phyloP scores from a whole-genome alignment of 805 yeast genomes.

The Nematodospora valgi region DNA sequence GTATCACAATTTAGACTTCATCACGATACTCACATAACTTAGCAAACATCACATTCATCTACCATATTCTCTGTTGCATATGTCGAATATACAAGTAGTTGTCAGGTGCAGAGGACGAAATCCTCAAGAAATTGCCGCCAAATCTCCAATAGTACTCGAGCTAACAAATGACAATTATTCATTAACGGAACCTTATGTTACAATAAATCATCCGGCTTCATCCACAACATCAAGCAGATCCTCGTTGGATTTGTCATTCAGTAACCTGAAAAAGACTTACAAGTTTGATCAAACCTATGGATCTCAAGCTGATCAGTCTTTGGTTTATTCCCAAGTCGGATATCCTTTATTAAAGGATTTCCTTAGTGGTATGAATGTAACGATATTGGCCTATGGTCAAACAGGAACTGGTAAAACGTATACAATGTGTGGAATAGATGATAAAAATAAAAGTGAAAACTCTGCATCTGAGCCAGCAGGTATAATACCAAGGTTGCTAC shows the following conservation, averaged over 20 bases:
- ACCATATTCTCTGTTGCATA: conserved; percentile 6
- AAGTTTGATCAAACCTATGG: conserved; percentile 81
- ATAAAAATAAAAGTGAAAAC: background rate
- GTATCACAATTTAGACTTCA: background rate
- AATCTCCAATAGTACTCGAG: conserved; percentile 46
- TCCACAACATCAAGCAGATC: background rate
- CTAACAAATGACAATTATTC: conserved; percentile 37
- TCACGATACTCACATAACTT: background rate
- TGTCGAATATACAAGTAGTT: conserved; percentile 47
- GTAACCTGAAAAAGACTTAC: conserved; percentile 43
- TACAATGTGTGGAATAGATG: conserved; percentile 56
- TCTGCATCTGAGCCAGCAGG: conserved; percentile 39
- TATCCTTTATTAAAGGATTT: conserved; percentile 71
- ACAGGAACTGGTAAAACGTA: conserved; percentile 89
- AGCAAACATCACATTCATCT: conserved; percentile 1
- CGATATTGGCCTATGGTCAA: conserved; percentile 77
- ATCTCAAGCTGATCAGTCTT: conserved; percentile 70
- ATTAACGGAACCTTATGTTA: conserved; percentile 19
- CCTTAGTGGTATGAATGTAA: conserved; percentile 60
- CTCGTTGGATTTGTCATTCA: conserved; percentile 1
- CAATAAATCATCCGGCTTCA: conserved; percentile 10
- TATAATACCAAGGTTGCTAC: conserved; percentile 50
- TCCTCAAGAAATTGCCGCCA: conserved; percentile 39
- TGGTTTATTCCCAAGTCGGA: conserved; percentile 66
- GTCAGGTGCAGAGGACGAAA: conserved; percentile 55